Base-by-base conservation (phyloP, 2,329 filamentous ascomycete species). In the Alternaria ethzedia region DNA sequence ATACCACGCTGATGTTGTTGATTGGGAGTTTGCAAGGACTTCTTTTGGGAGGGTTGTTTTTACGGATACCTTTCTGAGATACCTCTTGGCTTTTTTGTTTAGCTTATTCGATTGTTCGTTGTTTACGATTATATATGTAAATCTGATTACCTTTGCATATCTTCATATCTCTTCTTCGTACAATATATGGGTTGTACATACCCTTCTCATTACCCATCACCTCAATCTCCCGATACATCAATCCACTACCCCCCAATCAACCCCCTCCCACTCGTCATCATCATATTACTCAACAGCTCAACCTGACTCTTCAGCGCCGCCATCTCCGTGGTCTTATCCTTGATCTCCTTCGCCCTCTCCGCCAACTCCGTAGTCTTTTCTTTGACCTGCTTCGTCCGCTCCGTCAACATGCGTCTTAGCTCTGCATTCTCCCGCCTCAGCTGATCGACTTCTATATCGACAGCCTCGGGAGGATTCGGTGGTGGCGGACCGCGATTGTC, bases 201-300 rank as follows among this genome's bases (percentile, higher is more conserved):
- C 20, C 11, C 9, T n/a, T 13, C 7, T 15, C 49, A n/a, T 47
- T 28, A 45, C 5, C 11, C 8, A 43, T 13, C 13, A 36, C 8
- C 6, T 3, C 6, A 4, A 21, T 41, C 20, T 13, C 26, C 15
- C 21, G 15, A 21, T 13, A 3, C 13, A 26, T 17, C 5, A 6
- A 10, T 43, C 8, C 13, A 12, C 58, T 57, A 61, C 10, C 52
- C 52, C 20, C 52, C 41, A 25, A 63, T 25, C n/a, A 50, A 26
- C 3, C 58, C 59, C 41, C 58, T 51, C 15, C 59, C 62, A 57
- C 58, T 57, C 56, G 58, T 50, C 63, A 74, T 60, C 47, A 70
- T 70, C 65, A 76, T 69, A 58, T 68, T 71, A 44, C 69, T 73
- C 51, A 76, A 25, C n/a, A 67, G 63, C 49, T 78, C 75, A 2